Conservation (phyloP, 139 green algal species). For the Volvox africanus region DNA sequence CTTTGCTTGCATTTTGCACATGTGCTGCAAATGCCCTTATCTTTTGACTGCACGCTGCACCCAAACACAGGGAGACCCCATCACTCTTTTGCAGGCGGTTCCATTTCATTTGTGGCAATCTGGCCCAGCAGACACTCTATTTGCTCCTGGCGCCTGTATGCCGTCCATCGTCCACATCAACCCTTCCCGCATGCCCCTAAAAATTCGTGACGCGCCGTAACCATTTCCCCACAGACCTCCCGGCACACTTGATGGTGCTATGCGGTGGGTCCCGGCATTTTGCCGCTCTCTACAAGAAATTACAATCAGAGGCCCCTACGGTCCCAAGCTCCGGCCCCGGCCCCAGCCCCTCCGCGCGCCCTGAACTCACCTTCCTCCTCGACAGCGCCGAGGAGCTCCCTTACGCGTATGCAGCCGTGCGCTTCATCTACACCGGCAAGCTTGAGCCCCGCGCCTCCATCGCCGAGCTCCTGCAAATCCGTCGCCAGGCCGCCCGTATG, state of each 20-base stretch:
- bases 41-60: too few species aligned
- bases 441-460: not conserved
- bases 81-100: too few species aligned
- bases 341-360: not conserved
- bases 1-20: too few species aligned
- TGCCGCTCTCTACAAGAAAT: not conserved
- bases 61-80: too few species aligned
- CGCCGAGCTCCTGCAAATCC: not conserved
- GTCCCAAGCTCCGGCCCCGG: too few species aligned
- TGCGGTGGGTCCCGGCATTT: not conserved
- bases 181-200: too few species aligned
- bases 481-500: not conserved
- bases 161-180: too few species aligned
- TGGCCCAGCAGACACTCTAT: too few species aligned
- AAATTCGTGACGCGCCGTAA: too few species aligned
- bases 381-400: not conserved
- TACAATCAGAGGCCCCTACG: not conserved
- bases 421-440: constrained; percentile 26
- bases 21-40: too few species aligned
- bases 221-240: not conserved
- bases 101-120: too few species aligned
- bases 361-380: not conserved
- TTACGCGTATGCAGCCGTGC: not conserved
- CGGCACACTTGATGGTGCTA: not conserved
- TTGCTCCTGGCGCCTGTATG: too few species aligned